These are phyloP conservation scores for Ascochyta rabiei DNA, from an alignment of 2,329 filamentous ascomycete species.

Conservation along the genomic window DNA sequence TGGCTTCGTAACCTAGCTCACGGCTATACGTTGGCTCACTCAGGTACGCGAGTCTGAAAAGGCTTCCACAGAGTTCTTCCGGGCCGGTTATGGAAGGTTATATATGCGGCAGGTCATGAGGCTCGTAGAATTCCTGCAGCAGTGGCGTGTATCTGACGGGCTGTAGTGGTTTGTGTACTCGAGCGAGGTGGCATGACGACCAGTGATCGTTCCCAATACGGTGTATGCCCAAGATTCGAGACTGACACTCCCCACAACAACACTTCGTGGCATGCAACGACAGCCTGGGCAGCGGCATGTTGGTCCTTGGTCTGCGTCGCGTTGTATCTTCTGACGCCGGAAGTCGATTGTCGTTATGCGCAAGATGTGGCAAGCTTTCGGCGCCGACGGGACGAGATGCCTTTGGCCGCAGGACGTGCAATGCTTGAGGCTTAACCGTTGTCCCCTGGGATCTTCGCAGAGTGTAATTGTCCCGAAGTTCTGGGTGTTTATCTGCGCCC, in stretches of 20 bases:
- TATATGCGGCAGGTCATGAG: constrained; percentile 29
- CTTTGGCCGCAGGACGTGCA: constrained; percentile 28
- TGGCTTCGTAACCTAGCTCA: constrained; percentile 2
- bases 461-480: constrained; percentile 29
- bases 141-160: background rate
- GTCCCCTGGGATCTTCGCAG: constrained; percentile 26
- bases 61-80: constrained; percentile 31
- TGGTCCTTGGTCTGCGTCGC: background rate
- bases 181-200: background rate
- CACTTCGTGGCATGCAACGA: background rate
- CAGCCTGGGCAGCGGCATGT: too few species aligned
- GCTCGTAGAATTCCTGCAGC: constrained; percentile 18
- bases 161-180: background rate
- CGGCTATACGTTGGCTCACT: constrained; percentile 12
- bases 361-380: constrained; percentile 29
- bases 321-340: background rate
- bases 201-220: background rate
- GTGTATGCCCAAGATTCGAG: background rate
- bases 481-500: constrained; percentile 23
- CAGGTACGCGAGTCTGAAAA: constrained; percentile 20
- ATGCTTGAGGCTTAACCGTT: constrained; percentile 25
- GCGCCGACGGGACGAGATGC: constrained; percentile 45
- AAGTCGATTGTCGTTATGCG: constrained; percentile 2
- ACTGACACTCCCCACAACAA: background rate
- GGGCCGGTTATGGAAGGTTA: constrained; percentile 27